Conservation (phyloP, 805 yeast genomes). For the Candida tammaniensis region DNA sequence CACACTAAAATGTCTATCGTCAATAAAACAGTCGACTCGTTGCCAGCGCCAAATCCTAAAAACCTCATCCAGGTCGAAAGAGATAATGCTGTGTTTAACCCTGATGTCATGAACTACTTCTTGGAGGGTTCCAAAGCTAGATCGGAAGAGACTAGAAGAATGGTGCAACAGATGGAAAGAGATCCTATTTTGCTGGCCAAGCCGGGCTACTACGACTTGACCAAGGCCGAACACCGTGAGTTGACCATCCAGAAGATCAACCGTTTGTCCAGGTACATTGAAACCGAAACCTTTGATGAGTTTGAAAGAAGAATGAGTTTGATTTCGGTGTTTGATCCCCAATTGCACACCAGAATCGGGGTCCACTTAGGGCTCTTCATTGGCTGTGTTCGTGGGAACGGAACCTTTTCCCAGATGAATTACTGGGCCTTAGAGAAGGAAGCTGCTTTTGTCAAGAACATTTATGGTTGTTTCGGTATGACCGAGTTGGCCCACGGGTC, state of each 20-base stretch:
- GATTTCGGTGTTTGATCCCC: slow-evolving; percentile 74
- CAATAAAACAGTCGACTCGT: slow-evolving; percentile 18
- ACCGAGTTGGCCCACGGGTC: slow-evolving; percentile 67
- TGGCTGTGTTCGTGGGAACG: slow-evolving; percentile 80
- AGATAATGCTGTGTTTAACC: slow-evolving; percentile 29
- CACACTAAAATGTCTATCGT: slow-evolving; percentile 8
- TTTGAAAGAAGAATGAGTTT: slow-evolving; percentile 62
- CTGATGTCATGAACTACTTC: slow-evolving; percentile 38
- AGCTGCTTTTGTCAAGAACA: slow-evolving; percentile 54
- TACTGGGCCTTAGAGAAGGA: slow-evolving; percentile 82
- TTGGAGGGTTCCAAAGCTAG: slow-evolving; percentile 40
- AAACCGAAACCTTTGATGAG: slow-evolving; percentile 41
- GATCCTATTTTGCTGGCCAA: slow-evolving; percentile 63
- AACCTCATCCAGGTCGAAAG: slow-evolving; percentile 32
- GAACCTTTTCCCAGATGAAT: slow-evolving; percentile 76
- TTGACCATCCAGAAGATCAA: slow-evolving; percentile 59
- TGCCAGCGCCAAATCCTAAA: slow-evolving; percentile 31
- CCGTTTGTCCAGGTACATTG: slow-evolving; percentile 61
- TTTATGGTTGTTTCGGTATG: slow-evolving; percentile 62
- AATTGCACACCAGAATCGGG: slow-evolving; percentile 78
- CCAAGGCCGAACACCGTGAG: slow-evolving; percentile 57
- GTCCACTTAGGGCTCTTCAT: slow-evolving; percentile 86
- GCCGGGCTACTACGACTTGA: slow-evolving; percentile 54
- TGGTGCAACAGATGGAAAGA: slow-evolving; percentile 59
- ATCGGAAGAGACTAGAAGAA: slow-evolving; percentile 44